phyloP scores from a whole-genome alignment of 2,329 filamentous ascomycete genomes.

The Colletotrichum sp. region DNA sequence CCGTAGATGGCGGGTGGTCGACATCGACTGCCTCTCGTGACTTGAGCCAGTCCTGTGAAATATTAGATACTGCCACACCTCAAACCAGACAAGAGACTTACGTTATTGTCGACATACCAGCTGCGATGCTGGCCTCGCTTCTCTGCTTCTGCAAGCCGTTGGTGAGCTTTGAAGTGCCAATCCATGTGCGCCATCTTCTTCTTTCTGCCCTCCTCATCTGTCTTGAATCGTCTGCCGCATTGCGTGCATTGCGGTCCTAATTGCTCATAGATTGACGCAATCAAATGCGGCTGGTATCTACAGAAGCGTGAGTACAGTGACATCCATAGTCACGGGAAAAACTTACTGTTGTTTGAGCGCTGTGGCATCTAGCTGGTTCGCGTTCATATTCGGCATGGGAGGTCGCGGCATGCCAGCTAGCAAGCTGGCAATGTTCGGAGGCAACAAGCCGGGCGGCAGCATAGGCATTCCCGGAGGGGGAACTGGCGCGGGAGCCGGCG shows the following conservation, averaged over 20 bases:
- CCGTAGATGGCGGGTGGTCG: slow-evolving; percentile 3
- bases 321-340: background rate
- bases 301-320: slow-evolving; percentile 15
- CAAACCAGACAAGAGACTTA: slow-evolving; percentile 49
- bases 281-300: slow-evolving; percentile 76
- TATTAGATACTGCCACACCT: background rate
- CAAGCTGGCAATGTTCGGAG: slow-evolving; percentile 40
- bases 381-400: slow-evolving; percentile 43
- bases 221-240: slow-evolving; percentile 86
- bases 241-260: slow-evolving; percentile 88
- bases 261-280: slow-evolving; percentile 78
- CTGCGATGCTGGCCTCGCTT: slow-evolving; percentile 89
- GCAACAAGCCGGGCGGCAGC: slow-evolving; percentile 31
- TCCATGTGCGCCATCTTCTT: slow-evolving; percentile 94
- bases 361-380: slow-evolving; percentile 66
- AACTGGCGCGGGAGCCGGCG: slow-evolving; percentile 29
- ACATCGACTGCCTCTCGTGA: slow-evolving; percentile 37
- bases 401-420: slow-evolving; percentile 31
- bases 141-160: slow-evolving; percentile 83
- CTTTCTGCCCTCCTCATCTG: slow-evolving; percentile 77
- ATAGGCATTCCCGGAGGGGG: slow-evolving; percentile 32
- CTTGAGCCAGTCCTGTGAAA: slow-evolving; percentile 15
- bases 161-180: slow-evolving; percentile 96
- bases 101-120: slow-evolving; percentile 91
- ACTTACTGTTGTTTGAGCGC: slow-evolving; percentile 76